phyloP scores from a whole-genome alignment of 768 basidiomycete genomes.

The Leucogyrophana mollusca region DNA sequence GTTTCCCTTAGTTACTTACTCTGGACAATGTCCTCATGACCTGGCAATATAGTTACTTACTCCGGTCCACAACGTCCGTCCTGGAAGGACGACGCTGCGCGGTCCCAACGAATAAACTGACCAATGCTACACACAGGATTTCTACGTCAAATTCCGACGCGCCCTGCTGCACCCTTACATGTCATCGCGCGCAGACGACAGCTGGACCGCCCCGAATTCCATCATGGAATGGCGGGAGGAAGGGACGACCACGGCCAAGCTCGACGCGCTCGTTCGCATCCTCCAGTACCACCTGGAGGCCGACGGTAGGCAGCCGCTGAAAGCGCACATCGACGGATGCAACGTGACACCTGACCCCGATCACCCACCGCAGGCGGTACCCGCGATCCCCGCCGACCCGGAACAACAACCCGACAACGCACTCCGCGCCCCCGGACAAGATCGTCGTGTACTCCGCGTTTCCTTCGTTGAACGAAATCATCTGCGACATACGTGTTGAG shows the following conservation, averaged over 20 bases:
- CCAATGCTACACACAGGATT: too few relatives aligned
- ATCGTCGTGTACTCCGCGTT: constrained; percentile 15
- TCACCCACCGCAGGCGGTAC: too few relatives aligned
- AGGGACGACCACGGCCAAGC: constrained; percentile 1
- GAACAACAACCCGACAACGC: neutral
- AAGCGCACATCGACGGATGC: neutral
- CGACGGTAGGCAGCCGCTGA: neutral
- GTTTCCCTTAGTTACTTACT: too few relatives aligned
- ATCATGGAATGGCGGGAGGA: neutral
- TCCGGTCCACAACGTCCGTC: too few relatives aligned
- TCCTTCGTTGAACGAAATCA: neutral
- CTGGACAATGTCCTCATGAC: too few relatives aligned
- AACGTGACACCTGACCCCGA: neutral
- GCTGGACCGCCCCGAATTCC: neutral
- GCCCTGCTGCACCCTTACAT: constrained; percentile 5
- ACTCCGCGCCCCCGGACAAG: constrained; percentile 1
- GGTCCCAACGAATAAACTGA: too few relatives aligned
- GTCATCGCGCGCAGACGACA: neutral
- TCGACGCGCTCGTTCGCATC: constrained; percentile 2
- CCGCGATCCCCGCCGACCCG: too few relatives aligned
- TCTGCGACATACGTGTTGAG: constrained; percentile 4
- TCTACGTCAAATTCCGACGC: constrained; percentile 11
- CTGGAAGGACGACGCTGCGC: too few relatives aligned
- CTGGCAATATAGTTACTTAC: too few relatives aligned
- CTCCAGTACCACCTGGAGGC: neutral